Conservation (phyloP, 2,329 filamentous ascomycete species). For the Ophiosphaerella korrae region DNA sequence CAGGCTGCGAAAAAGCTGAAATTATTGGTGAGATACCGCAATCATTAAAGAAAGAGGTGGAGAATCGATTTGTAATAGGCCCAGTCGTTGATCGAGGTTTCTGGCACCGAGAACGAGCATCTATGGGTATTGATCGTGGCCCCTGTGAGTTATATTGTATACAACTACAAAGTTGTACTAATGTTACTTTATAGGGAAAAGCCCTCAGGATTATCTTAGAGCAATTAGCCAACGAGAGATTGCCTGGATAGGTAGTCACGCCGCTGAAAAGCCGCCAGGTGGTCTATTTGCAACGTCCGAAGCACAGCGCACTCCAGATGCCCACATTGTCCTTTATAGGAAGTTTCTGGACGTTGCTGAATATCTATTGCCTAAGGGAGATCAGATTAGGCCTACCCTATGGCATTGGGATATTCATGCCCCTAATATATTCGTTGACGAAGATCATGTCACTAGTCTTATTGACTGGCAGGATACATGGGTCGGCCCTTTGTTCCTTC, state of each 20-base stretch:
- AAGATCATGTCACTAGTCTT: constrained; percentile 47
- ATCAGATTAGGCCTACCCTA: constrained; percentile 35
- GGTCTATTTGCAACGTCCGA: constrained; percentile 23
- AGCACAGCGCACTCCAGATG: constrained; percentile 21
- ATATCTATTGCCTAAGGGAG: constrained; percentile 32
- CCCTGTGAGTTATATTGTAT: constrained; percentile 40
- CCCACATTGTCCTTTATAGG: constrained; percentile 42
- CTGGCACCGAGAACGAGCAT: constrained; percentile 44
- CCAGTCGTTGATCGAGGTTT: constrained; percentile 43
- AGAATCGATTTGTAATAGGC: constrained; percentile 45
- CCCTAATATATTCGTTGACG: too few relatives aligned
- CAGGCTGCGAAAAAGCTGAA: constrained; percentile 37
- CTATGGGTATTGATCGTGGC: constrained; percentile 47
- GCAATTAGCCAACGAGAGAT: constrained; percentile 43
- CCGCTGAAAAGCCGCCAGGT: constrained; percentile 15
- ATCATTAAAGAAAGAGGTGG: constrained; percentile 38
- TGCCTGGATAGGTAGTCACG: constrained; percentile 40
- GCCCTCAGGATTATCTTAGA: constrained; percentile 37
- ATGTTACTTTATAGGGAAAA: constrained; percentile 34
- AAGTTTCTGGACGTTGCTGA: constrained; percentile 40
- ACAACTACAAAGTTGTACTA: too few relatives aligned
- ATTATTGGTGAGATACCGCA: constrained; percentile 28
- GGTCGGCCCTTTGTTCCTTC: constrained; percentile 29
- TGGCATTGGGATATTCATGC: constrained; percentile 51
- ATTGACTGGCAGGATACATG: constrained; percentile 52